phyloP scores from a whole-genome alignment of 2,329 filamentous ascomycete genomes.

The Colletotrichum cereale region DNA sequence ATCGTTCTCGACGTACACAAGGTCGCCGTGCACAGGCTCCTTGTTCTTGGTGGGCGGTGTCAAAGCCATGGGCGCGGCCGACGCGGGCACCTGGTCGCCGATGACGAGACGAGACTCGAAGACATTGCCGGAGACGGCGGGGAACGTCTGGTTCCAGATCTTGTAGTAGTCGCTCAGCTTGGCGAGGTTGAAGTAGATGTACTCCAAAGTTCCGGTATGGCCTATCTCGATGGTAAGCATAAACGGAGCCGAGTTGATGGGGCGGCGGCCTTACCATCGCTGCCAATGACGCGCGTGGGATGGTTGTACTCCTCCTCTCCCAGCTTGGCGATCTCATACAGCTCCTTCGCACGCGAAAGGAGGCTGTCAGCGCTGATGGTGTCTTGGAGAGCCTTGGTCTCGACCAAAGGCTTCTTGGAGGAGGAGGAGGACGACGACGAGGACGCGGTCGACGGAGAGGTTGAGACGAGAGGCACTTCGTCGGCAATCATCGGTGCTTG shows the following conservation, averaged over 20 bases:
- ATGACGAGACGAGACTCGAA: constrained; percentile 70
- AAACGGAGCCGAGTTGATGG: constrained; percentile 14
- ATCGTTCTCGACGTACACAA: constrained; percentile 71
- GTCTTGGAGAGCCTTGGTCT: constrained; percentile 67
- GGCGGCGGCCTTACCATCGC: constrained; percentile 60
- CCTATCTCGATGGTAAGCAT: constrained; percentile 55
- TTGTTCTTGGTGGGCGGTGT: constrained; percentile 74
- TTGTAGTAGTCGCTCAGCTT: constrained; percentile 71
- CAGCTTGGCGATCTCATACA: constrained; percentile 73
- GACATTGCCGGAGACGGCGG: constrained; percentile 71
- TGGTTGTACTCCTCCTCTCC: constrained; percentile 72
- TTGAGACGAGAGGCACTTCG: constrained; percentile 15
- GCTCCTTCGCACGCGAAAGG: constrained; percentile 68
- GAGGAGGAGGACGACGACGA: constrained; percentile 18
- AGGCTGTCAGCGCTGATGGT: constrained; percentile 69
- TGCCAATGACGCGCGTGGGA: constrained; percentile 79
- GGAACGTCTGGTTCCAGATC: constrained; percentile 73
- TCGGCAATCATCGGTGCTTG: constrained; percentile 37
- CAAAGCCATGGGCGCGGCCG: constrained; percentile 71
- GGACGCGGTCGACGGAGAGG: constrained; percentile 11
- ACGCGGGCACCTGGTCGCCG: constrained; percentile 62
- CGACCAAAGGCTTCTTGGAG: constrained; percentile 57
- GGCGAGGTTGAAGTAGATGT: constrained; percentile 68
- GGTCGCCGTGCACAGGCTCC: constrained; percentile 68
- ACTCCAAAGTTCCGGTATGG: constrained; percentile 73